Base-by-base conservation (phyloP, 129 eudicot genomes). In the Deinandra increscens region DNA sequence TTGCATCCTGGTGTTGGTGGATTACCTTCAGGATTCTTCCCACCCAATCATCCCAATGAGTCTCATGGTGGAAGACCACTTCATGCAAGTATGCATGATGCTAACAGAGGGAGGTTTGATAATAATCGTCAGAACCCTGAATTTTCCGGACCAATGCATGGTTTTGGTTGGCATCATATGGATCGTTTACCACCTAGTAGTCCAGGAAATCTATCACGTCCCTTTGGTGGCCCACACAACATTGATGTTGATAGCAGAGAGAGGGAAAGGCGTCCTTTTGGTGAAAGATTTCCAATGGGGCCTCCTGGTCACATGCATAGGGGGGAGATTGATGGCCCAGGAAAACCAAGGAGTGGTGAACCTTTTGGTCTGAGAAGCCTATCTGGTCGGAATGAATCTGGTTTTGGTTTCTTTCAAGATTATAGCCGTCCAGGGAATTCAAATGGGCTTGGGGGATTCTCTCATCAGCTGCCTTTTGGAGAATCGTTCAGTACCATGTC, bases 281-380 rank as follows among this genome's bases (percentile, higher is more conserved):
- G 86, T 55, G 89, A 81, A 66, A 81, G 87, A 77, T 85, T 81
- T 41, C 89, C 82, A 2, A 60, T 79, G 69, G 68, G 77, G 64
- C 82, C 87, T 59, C 82, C 89, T 42, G 83, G 80, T 60, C 83
- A 82, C 68, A 48, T 72, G 73, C 80, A 67, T 38, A 73, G 96
- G 80, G 87, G 89, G 38, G 95, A 87, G 37, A 31, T 66, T 73
- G 95, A 84, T 78, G 90, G 82, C 48, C 81, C 87, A 4, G 79
- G 81, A 22, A 78, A 77, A 71, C 63, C 74, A 64, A 69, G 81
- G 19, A 66, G 59, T 60, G 89, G 78, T 60, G 90, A 79, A 23
- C 68, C 79, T 74, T 71, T 83, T 46, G 93, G 88, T 18, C 79
- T 78, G 39, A 80, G 82, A 51, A 68, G 76, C 64, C 23, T 81